Percentiles rank a stretch among this genome's conserved stretches.
Conservation (phyloP, 495 filamentous ascomycete genomes). For the Bryoglossum gracile region DNA sequence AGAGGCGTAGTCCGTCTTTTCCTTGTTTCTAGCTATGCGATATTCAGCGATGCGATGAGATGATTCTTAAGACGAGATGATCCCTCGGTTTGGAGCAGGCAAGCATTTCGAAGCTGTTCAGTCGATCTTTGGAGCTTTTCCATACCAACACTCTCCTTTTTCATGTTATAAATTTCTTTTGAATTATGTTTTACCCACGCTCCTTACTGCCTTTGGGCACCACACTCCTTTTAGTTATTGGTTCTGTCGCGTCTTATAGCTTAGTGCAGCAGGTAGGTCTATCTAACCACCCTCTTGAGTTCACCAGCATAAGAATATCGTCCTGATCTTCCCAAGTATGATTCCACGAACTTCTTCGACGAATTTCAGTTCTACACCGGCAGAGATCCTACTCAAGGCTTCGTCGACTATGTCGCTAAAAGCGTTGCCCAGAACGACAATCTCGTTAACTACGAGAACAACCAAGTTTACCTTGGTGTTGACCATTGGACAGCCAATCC, state of each 20-base stretch:
- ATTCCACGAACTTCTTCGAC: constrained; percentile 25
- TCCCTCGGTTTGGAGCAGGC: too few species aligned
- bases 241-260: constrained; percentile 2
- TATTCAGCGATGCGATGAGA: too few species aligned
- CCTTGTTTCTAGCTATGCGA: not conserved
- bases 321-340: constrained; percentile 9
- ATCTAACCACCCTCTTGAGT: not conserved
- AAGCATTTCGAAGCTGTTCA: too few species aligned
- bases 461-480: constrained; percentile 38
- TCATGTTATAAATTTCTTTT: too few species aligned
- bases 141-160: too few species aligned
- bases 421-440: constrained; percentile 47
- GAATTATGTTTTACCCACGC: not conserved
- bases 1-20: too few species aligned
- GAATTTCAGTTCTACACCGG: constrained; percentile 27
- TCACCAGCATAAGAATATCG: not conserved
- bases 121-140: too few species aligned
- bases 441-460: constrained; percentile 41
- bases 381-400: constrained; percentile 50
- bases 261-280: constrained; percentile 6
- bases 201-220: not conserved
- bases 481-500: constrained; percentile 31
- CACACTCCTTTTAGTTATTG: constrained; percentile 1
- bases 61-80: not conserved
- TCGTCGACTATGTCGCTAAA: constrained; percentile 48